Conservation (phyloP, 208 protist genomes). For the Leptomonas pyrrhocoris region DNA sequence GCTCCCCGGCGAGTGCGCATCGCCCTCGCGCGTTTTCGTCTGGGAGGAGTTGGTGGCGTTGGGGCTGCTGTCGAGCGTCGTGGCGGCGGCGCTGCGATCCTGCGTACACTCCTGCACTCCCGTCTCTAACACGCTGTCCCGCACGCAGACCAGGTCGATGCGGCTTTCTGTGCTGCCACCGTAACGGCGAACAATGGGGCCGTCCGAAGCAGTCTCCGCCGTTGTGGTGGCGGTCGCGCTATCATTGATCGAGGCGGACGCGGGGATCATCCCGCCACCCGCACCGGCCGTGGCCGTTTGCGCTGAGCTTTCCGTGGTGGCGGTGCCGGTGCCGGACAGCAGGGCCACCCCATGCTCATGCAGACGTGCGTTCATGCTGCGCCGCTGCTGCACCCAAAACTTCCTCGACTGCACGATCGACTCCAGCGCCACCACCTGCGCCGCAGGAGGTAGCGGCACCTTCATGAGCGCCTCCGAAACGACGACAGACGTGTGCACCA, state of each 20-base stretch:
- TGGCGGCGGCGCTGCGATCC: constrained; percentile 51
- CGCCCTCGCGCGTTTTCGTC: neutral
- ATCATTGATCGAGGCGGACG: constrained; percentile 8
- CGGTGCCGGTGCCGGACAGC: constrained; percentile 2
- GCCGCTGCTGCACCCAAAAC: constrained; percentile 36
- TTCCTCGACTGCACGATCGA: constrained; percentile 62
- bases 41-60: neutral
- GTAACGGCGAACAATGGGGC: constrained; percentile 45
- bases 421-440: constrained; percentile 61
- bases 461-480: constrained; percentile 69
- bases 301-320: neutral
- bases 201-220: no score
- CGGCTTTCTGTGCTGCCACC: constrained; percentile 48
- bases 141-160: constrained; percentile 70
- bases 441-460: constrained; percentile 54
- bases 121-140: constrained; percentile 35
- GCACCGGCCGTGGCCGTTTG: neutral
- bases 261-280: neutral
- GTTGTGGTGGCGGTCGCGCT: no score
- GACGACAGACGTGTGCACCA: constrained; percentile 45
- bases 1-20: neutral
- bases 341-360: constrained; percentile 17
- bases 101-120: constrained; percentile 52
- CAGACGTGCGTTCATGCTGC: constrained; percentile 12
- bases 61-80: constrained; percentile 17